phyloP scores from a whole-genome alignment of 805 yeast species.

The Lipomyces orientalis region DNA sequence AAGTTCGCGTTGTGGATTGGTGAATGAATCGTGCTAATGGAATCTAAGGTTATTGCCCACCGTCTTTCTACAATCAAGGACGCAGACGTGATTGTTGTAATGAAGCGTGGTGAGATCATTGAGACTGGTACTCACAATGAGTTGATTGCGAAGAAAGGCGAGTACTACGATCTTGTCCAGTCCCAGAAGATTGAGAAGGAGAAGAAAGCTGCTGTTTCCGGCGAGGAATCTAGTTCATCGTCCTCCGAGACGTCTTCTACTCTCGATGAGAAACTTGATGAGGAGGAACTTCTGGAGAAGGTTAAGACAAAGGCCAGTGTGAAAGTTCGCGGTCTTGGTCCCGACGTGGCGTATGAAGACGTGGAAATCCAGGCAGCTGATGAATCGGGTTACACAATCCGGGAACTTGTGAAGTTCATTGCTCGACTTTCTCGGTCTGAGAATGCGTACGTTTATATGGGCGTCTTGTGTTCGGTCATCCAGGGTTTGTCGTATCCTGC shows the following conservation, averaged over 20 bases:
- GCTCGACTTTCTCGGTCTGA: conserved; percentile 26
- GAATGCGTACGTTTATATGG: conserved; percentile 23
- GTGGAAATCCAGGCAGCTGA: neutral
- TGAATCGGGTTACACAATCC: conserved; percentile 20
- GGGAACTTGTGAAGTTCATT: conserved; percentile 29
- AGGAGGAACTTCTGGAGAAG: conserved; percentile 24
- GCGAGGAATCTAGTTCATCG: conserved; percentile 7
- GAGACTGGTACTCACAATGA: conserved; percentile 53
- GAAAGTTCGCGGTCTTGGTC: conserved; percentile 6
- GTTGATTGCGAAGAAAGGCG: conserved; percentile 44
- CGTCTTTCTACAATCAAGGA: conserved; percentile 82
- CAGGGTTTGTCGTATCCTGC: conserved; percentile 37
- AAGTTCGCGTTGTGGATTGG: conserved; percentile 65
- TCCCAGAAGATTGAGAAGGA: conserved; percentile 47
- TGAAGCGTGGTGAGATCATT: conserved; percentile 56
- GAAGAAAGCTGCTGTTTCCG: conserved; percentile 10
- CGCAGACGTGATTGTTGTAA: conserved; percentile 61
- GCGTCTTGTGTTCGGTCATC: conserved; percentile 30
- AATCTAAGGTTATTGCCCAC: conserved; percentile 74
- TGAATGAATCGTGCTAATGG: conserved; percentile 50
- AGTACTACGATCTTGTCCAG: conserved; percentile 46
- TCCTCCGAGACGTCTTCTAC: conserved; percentile 23
- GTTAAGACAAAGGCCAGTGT: conserved; percentile 28
- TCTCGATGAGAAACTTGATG: conserved; percentile 21
- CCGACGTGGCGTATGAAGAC: conserved; percentile 14